Conservation (phyloP, 1,139 yeast genomes). For the Debaryomycetaceae sp. region DNA sequence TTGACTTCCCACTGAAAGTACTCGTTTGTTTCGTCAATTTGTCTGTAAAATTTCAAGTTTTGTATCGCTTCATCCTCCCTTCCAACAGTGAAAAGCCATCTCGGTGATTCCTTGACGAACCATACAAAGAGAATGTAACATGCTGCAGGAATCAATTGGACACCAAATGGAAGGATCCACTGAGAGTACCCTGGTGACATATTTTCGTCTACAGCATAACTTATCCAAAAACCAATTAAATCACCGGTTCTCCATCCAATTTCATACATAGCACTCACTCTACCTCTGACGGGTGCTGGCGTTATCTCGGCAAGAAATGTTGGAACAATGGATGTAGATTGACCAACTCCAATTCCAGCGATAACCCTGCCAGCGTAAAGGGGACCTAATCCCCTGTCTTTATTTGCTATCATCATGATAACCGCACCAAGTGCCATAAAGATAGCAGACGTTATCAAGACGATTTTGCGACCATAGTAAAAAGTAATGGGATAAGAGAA, state of each 20-base stretch:
- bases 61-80: slow-evolving; percentile 31
- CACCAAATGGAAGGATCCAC: slow-evolving; percentile 44
- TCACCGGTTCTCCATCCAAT: slow-evolving; percentile 45
- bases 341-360: slow-evolving; percentile 41
- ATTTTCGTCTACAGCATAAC: slow-evolving; percentile 36
- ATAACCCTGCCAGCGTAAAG: slow-evolving; percentile 41
- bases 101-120: slow-evolving; percentile 37
- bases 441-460: slow-evolving; percentile 32
- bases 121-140: slow-evolving; percentile 34
- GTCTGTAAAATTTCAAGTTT: slow-evolving; percentile 37
- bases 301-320: slow-evolving; percentile 40
- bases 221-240: slow-evolving; percentile 43
- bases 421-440: slow-evolving; percentile 38
- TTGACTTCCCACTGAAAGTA: slow-evolving; percentile 36
- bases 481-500: slow-evolving; percentile 37
- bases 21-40: slow-evolving; percentile 34
- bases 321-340: slow-evolving; percentile 39
- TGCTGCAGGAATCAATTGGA: slow-evolving; percentile 41
- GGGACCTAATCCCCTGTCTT: slow-evolving; percentile 31
- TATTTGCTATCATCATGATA: slow-evolving; percentile 35
- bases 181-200: slow-evolving; percentile 27
- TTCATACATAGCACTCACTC: slow-evolving; percentile 36
- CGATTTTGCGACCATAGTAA: slow-evolving; percentile 33
- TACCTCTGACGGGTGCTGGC: slow-evolving; percentile 42
- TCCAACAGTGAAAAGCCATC: slow-evolving; percentile 39